These are phyloP conservation scores for Coniochaeta pulveracea DNA, from an alignment of 2,329 filamentous ascomycete genomes.

Conservation along the genomic window DNA sequence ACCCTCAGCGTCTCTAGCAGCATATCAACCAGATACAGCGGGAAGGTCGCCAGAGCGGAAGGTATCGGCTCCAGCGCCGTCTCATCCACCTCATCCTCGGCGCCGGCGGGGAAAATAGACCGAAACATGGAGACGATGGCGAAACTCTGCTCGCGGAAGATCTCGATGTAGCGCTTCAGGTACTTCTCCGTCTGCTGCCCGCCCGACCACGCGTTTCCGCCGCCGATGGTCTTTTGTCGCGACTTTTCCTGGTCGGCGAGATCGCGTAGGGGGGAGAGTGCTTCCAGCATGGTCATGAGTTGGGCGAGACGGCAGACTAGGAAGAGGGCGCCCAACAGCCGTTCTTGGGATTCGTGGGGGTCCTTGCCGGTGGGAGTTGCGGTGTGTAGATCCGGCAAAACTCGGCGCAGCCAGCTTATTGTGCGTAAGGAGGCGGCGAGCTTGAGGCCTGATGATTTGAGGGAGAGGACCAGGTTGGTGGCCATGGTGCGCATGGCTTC, in stretches of 20 bases:
- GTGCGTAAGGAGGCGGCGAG: constrained; percentile 84
- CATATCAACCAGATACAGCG: constrained; percentile 71
- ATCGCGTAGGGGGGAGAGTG: constrained; percentile 73
- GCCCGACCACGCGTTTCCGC: constrained; percentile 41
- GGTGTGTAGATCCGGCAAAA: constrained; percentile 66
- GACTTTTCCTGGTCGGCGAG: constrained; percentile 76
- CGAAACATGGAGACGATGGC: constrained; percentile 90
- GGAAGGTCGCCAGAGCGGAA: constrained; percentile 71
- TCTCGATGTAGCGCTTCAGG: constrained; percentile 90
- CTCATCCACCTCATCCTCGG: constrained; percentile 8
- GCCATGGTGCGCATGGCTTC: constrained; percentile 83
- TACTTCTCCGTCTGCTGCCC: constrained; percentile 93
- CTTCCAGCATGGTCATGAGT: constrained; percentile 67
- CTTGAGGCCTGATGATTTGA: constrained; percentile 72
- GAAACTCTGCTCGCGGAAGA: constrained; percentile 96
- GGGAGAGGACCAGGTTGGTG: constrained; percentile 64
- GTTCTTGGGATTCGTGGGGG: constrained; percentile 35
- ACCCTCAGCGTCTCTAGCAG: constrained; percentile 62
- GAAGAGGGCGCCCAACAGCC: constrained; percentile 71
- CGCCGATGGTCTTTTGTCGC: constrained; percentile 29
- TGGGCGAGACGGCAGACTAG: constrained; percentile 77
- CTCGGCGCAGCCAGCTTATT: constrained; percentile 79
- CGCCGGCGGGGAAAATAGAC: constrained; percentile 61
- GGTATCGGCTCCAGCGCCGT: constrained; percentile 52
- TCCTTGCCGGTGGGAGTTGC: constrained; percentile 13